phyloP scores from a whole-genome alignment of 2,329 filamentous ascomycete genomes.

The Zasmidium angulare region DNA sequence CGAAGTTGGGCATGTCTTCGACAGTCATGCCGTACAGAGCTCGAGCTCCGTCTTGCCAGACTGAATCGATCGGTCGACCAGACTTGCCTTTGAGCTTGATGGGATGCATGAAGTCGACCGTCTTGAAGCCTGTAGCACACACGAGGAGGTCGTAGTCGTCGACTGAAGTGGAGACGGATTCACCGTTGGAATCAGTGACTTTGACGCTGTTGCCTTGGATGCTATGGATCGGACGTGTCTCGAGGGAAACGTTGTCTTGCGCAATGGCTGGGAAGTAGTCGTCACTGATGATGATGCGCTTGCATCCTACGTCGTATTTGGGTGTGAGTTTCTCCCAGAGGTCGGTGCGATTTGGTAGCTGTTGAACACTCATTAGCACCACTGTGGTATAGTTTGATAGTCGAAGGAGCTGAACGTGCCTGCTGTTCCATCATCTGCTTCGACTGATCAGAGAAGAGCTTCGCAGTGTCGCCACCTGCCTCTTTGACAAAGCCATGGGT shows the following conservation, averaged over 20 bases:
- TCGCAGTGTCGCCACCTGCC: conserved; percentile 40
- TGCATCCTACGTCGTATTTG: conserved; percentile 56
- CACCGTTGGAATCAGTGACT: conserved; percentile 39
- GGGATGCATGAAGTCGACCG: conserved; percentile 59
- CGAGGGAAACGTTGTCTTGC: conserved; percentile 49
- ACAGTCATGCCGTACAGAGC: conserved; percentile 54
- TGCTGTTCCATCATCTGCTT: conserved; percentile 43
- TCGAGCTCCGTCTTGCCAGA: conserved; percentile 56
- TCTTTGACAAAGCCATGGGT: conserved; percentile 48
- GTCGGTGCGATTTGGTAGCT: conserved; percentile 51
- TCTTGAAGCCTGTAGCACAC: conserved; percentile 60
- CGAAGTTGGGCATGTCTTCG: conserved; percentile 56
- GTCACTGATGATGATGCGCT: conserved; percentile 55
- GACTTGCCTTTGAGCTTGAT: conserved; percentile 52
- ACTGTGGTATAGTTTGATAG: not conserved
- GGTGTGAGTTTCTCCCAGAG: conserved; percentile 56
- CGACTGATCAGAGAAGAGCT: conserved; percentile 40
- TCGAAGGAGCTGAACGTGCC: not conserved
- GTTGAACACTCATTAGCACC: not conserved
- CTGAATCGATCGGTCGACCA: conserved; percentile 45
- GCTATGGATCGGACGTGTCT: conserved; percentile 50
- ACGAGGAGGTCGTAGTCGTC: conserved; percentile 56
- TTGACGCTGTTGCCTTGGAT: conserved; percentile 51
- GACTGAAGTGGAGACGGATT: conserved; percentile 9
- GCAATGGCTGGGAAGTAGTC: conserved; percentile 57